Evolutionary conservation across 805 yeast species (phyloP).

Genomic region (Wickerhamiella allomyrinae): DNA sequence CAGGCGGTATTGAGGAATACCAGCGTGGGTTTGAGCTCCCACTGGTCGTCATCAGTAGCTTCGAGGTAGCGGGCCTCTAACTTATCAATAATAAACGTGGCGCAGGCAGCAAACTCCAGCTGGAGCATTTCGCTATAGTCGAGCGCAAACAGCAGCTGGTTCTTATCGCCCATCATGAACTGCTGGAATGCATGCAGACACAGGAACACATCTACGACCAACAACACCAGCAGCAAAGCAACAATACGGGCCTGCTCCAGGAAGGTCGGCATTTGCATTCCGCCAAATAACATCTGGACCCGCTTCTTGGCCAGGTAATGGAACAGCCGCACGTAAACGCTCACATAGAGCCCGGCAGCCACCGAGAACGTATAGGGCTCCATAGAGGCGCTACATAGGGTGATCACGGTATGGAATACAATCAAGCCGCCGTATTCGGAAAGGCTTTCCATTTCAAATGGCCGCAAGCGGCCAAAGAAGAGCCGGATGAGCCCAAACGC

Average conservation of each 20-base stretch:
- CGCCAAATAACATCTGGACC: slow-evolving; percentile 36
- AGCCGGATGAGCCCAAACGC: slow-evolving; percentile 38
- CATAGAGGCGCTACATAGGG: neutral
- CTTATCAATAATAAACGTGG: slow-evolving; percentile 38
- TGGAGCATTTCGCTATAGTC: slow-evolving; percentile 44
- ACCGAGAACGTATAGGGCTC: neutral
- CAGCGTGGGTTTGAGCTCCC: slow-evolving; percentile 56
- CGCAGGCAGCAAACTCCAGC: slow-evolving; percentile 40
- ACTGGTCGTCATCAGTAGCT: slow-evolving; percentile 38
- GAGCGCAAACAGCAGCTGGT: neutral
- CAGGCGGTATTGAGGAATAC: slow-evolving; percentile 33
- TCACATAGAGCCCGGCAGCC: slow-evolving; percentile 20
- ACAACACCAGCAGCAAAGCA: slow-evolving; percentile 32
- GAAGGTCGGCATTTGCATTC: slow-evolving; percentile 24
- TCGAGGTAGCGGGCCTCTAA: slow-evolving; percentile 41
- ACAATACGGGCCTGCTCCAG: slow-evolving; percentile 30
- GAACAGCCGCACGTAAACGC: slow-evolving; percentile 39
- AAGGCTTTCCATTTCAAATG: slow-evolving; percentile 47
- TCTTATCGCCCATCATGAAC: slow-evolving; percentile 1
- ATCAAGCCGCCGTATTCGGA: slow-evolving; percentile 24
- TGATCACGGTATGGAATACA: neutral
- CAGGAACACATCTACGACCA: slow-evolving; percentile 36
- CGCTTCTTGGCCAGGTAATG: slow-evolving; percentile 60
- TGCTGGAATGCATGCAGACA: neutral
- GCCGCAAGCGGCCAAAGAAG: slow-evolving; percentile 61